phyloP scores from a whole-genome alignment of 129 eudicot species.

The Ambrosia trifida region DNA sequence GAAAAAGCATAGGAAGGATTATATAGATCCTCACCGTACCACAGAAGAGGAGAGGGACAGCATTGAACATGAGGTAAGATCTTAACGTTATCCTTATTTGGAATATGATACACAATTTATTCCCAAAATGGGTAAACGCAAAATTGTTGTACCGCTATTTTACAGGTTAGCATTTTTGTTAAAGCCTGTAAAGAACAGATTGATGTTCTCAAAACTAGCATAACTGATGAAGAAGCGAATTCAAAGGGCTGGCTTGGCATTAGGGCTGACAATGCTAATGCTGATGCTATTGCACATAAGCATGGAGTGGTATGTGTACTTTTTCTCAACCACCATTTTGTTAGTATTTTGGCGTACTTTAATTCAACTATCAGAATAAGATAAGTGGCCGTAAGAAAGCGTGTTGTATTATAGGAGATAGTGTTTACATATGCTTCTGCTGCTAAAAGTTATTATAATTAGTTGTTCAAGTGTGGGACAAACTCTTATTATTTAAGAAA shows the following conservation, averaged over 20 bases:
- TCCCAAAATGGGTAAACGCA: background rate
- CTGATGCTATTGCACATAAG: constrained; percentile 89
- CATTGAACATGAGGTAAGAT: constrained; percentile 97
- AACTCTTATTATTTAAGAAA: too few relatives aligned
- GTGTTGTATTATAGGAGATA: too few relatives aligned
- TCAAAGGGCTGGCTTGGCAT: constrained; percentile 90
- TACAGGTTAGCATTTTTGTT: constrained; percentile 74
- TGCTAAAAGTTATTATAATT: too few relatives aligned
- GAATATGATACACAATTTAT: background rate
- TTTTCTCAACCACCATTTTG: background rate
- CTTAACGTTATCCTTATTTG: background rate
- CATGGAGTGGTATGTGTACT: constrained; percentile 84
- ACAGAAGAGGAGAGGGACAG: constrained; percentile 89
- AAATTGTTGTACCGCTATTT: too few relatives aligned
- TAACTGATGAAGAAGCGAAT: constrained; percentile 71
- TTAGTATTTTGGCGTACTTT: too few relatives aligned
- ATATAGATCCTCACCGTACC: constrained; percentile 87
- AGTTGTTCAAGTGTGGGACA: too few relatives aligned
- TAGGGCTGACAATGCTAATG: constrained; percentile 57
- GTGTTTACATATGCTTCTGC: too few relatives aligned
- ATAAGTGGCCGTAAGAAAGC: too few relatives aligned
- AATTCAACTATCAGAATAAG: too few relatives aligned
- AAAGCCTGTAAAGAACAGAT: constrained; percentile 95
- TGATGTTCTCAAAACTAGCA: constrained; percentile 69
- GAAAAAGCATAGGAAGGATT: constrained; percentile 87